A percentile compares a stretch with the other conserved stretches of the same genome.
Conservation (phyloP, 139 green algal species). For the Asterochloris sp. region DNA sequence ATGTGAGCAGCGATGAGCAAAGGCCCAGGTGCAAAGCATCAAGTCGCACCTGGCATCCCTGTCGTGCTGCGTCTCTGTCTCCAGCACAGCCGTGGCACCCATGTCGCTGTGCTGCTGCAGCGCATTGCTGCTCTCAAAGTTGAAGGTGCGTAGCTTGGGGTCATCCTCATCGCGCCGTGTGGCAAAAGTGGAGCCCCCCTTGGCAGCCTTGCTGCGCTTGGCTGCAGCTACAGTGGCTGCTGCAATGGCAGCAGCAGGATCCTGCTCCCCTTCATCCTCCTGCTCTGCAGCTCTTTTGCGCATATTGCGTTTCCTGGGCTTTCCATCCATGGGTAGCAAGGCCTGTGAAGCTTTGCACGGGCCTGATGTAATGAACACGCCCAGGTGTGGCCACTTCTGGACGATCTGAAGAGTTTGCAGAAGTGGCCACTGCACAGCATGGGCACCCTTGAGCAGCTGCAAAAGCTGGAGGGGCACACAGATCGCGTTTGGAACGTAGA, state of each 20-base stretch:
- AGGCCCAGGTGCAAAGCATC: not conserved
- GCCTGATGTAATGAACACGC: too few relatives aligned
- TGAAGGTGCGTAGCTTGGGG: conserved; percentile 28
- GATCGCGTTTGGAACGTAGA: conserved; percentile 79
- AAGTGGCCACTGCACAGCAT: not conserved
- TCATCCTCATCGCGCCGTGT: conserved; percentile 33
- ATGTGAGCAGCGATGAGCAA: not conserved
- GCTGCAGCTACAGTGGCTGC: conserved; percentile 1
- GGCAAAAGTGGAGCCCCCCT: conserved; percentile 49
- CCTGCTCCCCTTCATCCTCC: conserved; percentile 31
- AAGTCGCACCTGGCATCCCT: conserved; percentile 56
- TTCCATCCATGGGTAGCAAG: conserved; percentile 7
- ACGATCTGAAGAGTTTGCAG: too few relatives aligned
- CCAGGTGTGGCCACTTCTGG: too few relatives aligned
- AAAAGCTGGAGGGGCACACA: conserved; percentile 62
- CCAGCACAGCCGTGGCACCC: conserved; percentile 53
- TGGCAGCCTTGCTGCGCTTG: conserved; percentile 31
- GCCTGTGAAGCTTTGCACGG: too few relatives aligned
- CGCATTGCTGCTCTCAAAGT: conserved; percentile 37
- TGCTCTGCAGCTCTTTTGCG: conserved; percentile 47
- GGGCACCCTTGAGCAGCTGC: not conserved
- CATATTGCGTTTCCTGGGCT: conserved; percentile 50
- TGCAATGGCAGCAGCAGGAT: conserved; percentile 15
- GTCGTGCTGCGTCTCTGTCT: conserved; percentile 80
- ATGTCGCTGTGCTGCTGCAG: conserved; percentile 48